These are phyloP conservation scores for Tillandsia fasciculata DNA, from an alignment of 176 grass and related monocot species.

Conservation along the genomic window DNA sequence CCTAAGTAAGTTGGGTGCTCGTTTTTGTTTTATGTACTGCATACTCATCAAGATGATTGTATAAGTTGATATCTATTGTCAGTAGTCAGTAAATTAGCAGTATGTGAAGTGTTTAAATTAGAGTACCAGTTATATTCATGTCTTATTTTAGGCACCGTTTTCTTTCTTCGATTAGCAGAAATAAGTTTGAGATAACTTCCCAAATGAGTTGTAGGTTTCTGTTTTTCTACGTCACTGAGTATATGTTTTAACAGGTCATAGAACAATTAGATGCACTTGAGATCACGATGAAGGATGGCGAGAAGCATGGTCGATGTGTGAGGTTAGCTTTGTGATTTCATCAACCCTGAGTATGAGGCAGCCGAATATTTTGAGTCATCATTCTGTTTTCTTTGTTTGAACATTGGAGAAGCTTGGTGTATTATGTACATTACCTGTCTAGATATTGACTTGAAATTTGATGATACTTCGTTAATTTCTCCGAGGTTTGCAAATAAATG, in stretches of 20 bases:
- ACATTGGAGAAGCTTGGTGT: too few relatives aligned
- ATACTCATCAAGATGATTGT: background rate
- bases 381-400: background rate
- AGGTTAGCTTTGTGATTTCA: constrained; percentile 3
- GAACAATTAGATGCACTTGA: background rate
- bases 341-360: background rate
- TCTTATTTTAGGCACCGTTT: background rate
- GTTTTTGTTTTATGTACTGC: background rate
- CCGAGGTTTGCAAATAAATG: background rate
- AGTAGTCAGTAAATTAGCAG: background rate
- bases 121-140: background rate
- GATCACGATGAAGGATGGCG: background rate
- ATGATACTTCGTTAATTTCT: too few relatives aligned
- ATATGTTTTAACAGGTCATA: background rate
- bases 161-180: background rate
- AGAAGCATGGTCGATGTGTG: background rate
- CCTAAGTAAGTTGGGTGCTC: background rate
- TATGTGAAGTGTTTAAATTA: background rate
- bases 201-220: too few relatives aligned
- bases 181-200: background rate
- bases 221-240: background rate
- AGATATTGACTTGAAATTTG: too few relatives aligned
- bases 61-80: background rate
- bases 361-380: background rate
- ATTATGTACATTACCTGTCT: too few relatives aligned